Percentiles rank a stretch among this genome's conserved stretches.
These are phyloP conservation scores for Strobilomyces confusus DNA, from an alignment of 768 basidiomycete genomes.

Conservation along the genomic window DNA sequence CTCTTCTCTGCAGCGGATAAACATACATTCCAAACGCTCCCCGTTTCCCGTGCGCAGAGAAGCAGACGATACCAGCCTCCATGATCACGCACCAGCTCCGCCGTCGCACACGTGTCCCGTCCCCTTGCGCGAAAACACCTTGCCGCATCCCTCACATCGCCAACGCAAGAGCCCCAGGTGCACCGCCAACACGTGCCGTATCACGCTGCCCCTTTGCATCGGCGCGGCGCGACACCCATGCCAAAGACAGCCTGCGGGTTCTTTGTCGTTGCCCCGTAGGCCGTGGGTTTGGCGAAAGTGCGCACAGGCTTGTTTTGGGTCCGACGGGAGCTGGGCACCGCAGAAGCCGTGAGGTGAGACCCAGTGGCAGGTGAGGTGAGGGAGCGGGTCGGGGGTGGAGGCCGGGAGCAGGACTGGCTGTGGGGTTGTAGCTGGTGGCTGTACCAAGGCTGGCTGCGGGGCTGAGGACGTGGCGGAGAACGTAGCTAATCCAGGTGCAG, in stretches of 20 bases:
- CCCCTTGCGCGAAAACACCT: conserved; percentile 16
- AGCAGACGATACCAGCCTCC: neutral
- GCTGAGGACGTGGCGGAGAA: neutral
- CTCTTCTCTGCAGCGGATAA: no score
- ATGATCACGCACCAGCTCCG: neutral
- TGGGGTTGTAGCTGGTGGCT: neutral
- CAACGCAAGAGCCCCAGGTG: conserved; percentile 17
- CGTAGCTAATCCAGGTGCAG: neutral
- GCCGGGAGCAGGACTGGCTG: neutral
- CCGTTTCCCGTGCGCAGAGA: neutral
- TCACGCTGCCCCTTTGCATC: conserved; percentile 21
- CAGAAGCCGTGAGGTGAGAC: conserved; percentile 3
- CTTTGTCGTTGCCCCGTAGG: conserved; percentile 20
- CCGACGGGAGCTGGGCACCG: conserved; percentile 1
- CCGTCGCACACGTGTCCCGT: conserved; percentile 11
- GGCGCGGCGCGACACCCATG: conserved; percentile 9
- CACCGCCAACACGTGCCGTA: conserved; percentile 17
- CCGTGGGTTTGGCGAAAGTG: conserved; percentile 17
- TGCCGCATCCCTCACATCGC: conserved; percentile 13
- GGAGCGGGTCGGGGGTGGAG: neutral
- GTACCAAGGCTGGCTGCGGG: neutral
- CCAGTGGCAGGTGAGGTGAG: conserved; percentile 13
- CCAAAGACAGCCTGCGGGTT: conserved; percentile 8
- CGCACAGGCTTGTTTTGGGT: conserved; percentile 5
- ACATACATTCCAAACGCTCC: no score